phyloP scores from a whole-genome alignment of 2,329 filamentous ascomycete genomes.

The Paecilomyces dactylethromorphus region DNA sequence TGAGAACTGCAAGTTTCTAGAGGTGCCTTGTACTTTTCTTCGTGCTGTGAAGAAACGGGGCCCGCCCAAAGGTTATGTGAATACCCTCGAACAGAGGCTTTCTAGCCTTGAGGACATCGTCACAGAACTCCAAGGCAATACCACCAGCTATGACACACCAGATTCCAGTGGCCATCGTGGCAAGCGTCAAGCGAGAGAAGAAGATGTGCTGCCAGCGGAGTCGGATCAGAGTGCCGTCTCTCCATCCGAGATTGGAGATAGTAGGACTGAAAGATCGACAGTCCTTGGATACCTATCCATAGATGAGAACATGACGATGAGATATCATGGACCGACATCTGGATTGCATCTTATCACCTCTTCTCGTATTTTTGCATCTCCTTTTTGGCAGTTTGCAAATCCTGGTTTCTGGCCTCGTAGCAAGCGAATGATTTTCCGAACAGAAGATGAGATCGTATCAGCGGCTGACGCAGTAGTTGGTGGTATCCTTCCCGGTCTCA shows the following conservation, averaged over 20 bases:
- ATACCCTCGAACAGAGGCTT: conserved; percentile 6
- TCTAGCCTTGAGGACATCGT: conserved; percentile 3
- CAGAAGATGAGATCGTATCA: conserved; percentile 7
- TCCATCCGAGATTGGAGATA: not conserved
- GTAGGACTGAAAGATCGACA: conserved; percentile 4
- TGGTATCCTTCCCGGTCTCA: conserved; percentile 6
- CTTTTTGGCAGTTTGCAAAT: conserved; percentile 8
- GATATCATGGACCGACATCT: conserved; percentile 7
- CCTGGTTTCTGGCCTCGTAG: conserved; percentile 7
- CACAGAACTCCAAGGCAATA: conserved; percentile 1
- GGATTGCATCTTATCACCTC: conserved; percentile 5
- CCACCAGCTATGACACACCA: not conserved
- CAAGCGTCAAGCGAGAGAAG: not conserved
- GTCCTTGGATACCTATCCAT: conserved; percentile 6
- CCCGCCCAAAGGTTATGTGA: conserved; percentile 7
- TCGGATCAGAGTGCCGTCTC: not conserved
- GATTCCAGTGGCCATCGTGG: not conserved
- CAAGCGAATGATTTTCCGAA: conserved; percentile 6
- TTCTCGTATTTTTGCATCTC: conserved; percentile 6
- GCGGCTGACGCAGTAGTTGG: conserved; percentile 6
- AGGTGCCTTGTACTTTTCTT: conserved; percentile 6
- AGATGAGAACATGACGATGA: conserved; percentile 9
- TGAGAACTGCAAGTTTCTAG: conserved; percentile 6
- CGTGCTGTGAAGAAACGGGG: conserved; percentile 6
- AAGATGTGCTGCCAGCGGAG: not conserved